Percentiles rank a stretch among this genome's conserved stretches.
These are phyloP conservation scores for Ceratocystiopsis brevicomis DNA, from an alignment of 2,329 filamentous ascomycete species.

Conservation along the genomic window DNA sequence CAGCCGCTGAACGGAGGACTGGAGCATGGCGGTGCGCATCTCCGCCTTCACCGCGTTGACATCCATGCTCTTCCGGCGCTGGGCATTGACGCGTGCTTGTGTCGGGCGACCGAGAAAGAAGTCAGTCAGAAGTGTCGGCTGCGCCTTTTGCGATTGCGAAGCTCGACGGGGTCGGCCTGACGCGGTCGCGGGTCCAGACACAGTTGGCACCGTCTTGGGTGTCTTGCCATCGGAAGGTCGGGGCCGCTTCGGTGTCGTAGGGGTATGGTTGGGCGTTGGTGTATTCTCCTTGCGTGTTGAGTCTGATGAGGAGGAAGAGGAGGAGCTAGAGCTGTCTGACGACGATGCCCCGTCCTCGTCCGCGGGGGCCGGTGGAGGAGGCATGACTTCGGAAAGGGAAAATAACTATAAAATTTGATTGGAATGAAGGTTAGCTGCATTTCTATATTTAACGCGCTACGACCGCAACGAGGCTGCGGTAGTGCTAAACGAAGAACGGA, in stretches of 20 bases:
- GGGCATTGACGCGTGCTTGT: constrained; percentile 31
- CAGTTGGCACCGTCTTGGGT: constrained; percentile 25
- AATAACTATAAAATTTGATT: too few relatives aligned
- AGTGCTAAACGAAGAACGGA: too few relatives aligned
- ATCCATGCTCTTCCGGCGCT: constrained; percentile 39
- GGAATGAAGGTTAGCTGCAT: too few relatives aligned
- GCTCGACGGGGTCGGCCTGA: constrained; percentile 10
- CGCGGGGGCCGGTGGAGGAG: constrained; percentile 4
- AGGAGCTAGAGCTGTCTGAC: not conserved
- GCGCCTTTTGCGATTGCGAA: constrained; percentile 22
- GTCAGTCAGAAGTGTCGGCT: constrained; percentile 34
- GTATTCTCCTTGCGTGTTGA: constrained; percentile 8
- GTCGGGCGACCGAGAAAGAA: constrained; percentile 39
- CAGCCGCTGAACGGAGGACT: constrained; percentile 37
- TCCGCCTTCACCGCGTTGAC: constrained; percentile 32
- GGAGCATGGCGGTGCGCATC: constrained; percentile 34
- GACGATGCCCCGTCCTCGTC: constrained; percentile 4
- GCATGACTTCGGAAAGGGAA: constrained; percentile 4
- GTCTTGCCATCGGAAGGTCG: constrained; percentile 14
- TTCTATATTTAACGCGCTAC: too few relatives aligned
- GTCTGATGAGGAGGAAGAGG: constrained; percentile 1
- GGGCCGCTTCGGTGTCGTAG: constrained; percentile 13
- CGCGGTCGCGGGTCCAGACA: constrained; percentile 12
- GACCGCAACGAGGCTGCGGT: too few relatives aligned
- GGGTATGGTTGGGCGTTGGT: not conserved